Evolutionary conservation across 768 basidiomycete genomes (phyloP).

Genomic region (Suillus clintonianus): DNA sequence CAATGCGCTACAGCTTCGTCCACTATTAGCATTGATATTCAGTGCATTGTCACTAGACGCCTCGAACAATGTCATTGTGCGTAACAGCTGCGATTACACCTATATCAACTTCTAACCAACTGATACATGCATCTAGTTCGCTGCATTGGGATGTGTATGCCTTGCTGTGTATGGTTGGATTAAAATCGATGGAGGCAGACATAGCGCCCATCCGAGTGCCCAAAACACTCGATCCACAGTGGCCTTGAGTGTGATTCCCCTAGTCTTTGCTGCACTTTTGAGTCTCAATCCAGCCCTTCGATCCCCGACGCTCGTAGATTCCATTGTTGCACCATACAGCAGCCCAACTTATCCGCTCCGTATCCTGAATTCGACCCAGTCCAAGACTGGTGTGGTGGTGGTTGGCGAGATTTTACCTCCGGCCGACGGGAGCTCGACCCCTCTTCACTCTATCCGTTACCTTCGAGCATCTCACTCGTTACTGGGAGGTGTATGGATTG

Average conservation of each 20-base stretch:
- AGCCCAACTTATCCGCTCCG: slow-evolving; percentile 58
- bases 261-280: slow-evolving; percentile 39
- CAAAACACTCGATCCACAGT: not conserved
- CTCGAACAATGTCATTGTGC: slow-evolving; percentile 22
- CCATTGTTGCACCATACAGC: slow-evolving; percentile 48
- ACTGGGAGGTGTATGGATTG: slow-evolving; percentile 80
- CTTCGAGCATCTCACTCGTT: slow-evolving; percentile 67
- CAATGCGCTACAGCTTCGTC: slow-evolving; percentile 27
- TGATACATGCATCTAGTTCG: slow-evolving; percentile 19
- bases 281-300: slow-evolving; percentile 39
- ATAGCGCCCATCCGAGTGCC: not conserved
- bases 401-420: slow-evolving; percentile 72
- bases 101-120: not conserved
- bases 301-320: slow-evolving; percentile 61
- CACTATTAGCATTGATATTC: slow-evolving; percentile 16
- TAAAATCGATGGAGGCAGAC: not conserved
- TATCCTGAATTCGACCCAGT: slow-evolving; percentile 66
- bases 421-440: slow-evolving; percentile 25
- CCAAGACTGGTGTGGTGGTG: slow-evolving; percentile 78
- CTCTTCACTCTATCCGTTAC: slow-evolving; percentile 56
- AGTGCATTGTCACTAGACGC: slow-evolving; percentile 19
- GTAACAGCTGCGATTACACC: not conserved
- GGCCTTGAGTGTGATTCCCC: slow-evolving; percentile 16
- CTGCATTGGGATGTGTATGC: slow-evolving; percentile 19
- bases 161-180: slow-evolving; percentile 15